Conservation (phyloP, 2,329 filamentous ascomycete species). For the Fusarium brachygibbosum region DNA sequence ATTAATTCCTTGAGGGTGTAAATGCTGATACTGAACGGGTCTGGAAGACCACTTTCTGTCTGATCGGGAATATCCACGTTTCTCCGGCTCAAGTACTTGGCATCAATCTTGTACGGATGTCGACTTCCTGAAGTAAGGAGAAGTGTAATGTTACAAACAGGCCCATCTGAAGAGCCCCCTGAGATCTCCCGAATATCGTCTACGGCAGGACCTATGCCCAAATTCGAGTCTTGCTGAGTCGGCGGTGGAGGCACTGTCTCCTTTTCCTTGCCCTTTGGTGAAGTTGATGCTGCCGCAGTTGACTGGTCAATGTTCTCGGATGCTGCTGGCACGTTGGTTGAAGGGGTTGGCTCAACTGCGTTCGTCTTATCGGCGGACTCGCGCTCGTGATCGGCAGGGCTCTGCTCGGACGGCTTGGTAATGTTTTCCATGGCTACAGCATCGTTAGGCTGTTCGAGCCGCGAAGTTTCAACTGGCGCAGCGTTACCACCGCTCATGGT, state of each 20-base stretch:
- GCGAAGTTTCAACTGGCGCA: constrained; percentile 48
- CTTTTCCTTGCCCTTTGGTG: constrained; percentile 55
- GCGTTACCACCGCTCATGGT: constrained; percentile 52
- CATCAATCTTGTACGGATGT: constrained; percentile 91
- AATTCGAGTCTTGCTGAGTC: constrained; percentile 54
- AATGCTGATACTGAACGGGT: constrained; percentile 91
- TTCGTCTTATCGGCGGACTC: constrained; percentile 36
- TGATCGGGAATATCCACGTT: constrained; percentile 81
- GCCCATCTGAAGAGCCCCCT: constrained; percentile 51
- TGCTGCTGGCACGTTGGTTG: constrained; percentile 30
- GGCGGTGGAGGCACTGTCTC: constrained; percentile 48
- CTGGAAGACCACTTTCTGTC: constrained; percentile 70
- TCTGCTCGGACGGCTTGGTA: constrained; percentile 43
- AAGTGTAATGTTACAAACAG: constrained; percentile 81
- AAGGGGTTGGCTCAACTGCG: constrained; percentile 36
- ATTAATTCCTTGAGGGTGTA: constrained; percentile 96
- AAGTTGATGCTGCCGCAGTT: constrained; percentile 37
- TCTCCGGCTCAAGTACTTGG: constrained; percentile 84
- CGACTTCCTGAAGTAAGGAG: constrained; percentile 84
- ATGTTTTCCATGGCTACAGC: constrained; percentile 57
- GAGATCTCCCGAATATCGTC: constrained; percentile 57
- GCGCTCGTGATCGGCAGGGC: constrained; percentile 30
- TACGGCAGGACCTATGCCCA: constrained; percentile 61
- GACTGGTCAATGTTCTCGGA: constrained; percentile 42
- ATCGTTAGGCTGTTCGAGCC: constrained; percentile 54